These are phyloP conservation scores for Trichoderma oligosporum DNA, from an alignment of 2,329 filamentous ascomycete species.

Conservation along the genomic window DNA sequence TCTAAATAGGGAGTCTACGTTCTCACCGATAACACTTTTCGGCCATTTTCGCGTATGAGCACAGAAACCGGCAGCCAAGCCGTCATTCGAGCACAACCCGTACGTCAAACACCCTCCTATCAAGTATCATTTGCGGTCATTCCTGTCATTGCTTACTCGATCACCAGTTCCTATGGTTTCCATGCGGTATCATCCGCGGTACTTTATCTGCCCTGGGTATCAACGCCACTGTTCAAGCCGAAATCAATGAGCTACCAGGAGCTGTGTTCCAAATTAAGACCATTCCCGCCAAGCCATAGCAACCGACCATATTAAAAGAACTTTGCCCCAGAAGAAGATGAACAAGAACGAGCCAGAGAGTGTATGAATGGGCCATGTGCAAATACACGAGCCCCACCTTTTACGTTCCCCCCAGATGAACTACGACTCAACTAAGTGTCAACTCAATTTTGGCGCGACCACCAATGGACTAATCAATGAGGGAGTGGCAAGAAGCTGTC, in stretches of 20 bases:
- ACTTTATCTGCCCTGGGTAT: conserved; percentile 91
- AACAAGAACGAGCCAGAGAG: background rate
- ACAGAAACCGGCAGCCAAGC: conserved; percentile 72
- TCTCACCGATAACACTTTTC: conserved; percentile 87
- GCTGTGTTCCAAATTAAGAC: conserved; percentile 97
- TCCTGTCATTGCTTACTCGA: conserved; percentile 18
- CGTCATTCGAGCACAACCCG: conserved; percentile 71
- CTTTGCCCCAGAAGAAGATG: background rate
- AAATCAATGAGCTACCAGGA: conserved; percentile 78
- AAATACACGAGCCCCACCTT: background rate
- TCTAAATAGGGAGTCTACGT: conserved; percentile 78
- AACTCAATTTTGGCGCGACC: background rate
- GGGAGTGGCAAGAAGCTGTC: conserved; percentile 4
- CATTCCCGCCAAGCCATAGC: conserved; percentile 48
- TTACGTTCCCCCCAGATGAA: background rate
- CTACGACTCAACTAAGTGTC: too few relatives aligned
- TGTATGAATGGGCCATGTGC: background rate
- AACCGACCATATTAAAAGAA: background rate
- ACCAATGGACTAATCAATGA: background rate
- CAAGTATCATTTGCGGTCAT: background rate
- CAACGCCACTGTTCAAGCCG: conserved; percentile 84
- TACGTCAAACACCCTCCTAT: conserved; percentile 42
- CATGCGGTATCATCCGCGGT: conserved; percentile 86
- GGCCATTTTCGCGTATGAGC: conserved; percentile 85
- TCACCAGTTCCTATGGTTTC: conserved; percentile 86